These are phyloP conservation scores for Globisporangium paddicum DNA, from an alignment of 352 stramenopile genomes.

Conservation along the genomic window DNA sequence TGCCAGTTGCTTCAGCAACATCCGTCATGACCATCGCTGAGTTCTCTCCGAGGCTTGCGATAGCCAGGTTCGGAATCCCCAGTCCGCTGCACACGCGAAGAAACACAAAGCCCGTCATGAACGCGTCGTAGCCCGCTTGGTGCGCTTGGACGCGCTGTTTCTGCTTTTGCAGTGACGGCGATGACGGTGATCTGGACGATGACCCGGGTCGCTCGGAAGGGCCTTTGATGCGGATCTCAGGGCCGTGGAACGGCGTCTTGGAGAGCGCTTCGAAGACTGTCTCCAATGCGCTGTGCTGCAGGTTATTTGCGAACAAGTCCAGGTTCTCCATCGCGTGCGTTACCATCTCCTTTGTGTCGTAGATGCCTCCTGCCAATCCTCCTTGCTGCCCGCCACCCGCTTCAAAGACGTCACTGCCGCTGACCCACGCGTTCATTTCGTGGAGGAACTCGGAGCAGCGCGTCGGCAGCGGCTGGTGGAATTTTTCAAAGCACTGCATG, in stretches of 20 bases:
- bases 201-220: slow-evolving; percentile 3
- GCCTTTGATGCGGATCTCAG: slow-evolving; percentile 28
- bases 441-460: slow-evolving; percentile 55
- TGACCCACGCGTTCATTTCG: slow-evolving; percentile 50
- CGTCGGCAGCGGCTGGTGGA: slow-evolving; percentile 50
- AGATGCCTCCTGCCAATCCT: slow-evolving; percentile 31
- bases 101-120: slow-evolving; percentile 78
- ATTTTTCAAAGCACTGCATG: slow-evolving; percentile 80
- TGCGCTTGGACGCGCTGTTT: slow-evolving; percentile 41
- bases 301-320: slow-evolving; percentile 49
- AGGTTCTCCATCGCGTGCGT: slow-evolving; percentile 59
- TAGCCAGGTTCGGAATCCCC: slow-evolving; percentile 46
- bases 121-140: slow-evolving; percentile 75
- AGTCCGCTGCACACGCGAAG: slow-evolving; percentile 56
- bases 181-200: not conserved
- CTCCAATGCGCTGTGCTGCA: slow-evolving; percentile 59
- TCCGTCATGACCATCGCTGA: not conserved
- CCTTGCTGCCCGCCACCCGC: not conserved
- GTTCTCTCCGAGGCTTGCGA: slow-evolving; percentile 25
- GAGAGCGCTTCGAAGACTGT: slow-evolving; percentile 55
- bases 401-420: not conserved
- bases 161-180: slow-evolving; percentile 2
- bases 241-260: slow-evolving; percentile 66
- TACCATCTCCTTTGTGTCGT: slow-evolving; percentile 75
- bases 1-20: not conserved